phyloP scores from a whole-genome alignment of 306 rosid genomes.

The Carpinus viminea region DNA sequence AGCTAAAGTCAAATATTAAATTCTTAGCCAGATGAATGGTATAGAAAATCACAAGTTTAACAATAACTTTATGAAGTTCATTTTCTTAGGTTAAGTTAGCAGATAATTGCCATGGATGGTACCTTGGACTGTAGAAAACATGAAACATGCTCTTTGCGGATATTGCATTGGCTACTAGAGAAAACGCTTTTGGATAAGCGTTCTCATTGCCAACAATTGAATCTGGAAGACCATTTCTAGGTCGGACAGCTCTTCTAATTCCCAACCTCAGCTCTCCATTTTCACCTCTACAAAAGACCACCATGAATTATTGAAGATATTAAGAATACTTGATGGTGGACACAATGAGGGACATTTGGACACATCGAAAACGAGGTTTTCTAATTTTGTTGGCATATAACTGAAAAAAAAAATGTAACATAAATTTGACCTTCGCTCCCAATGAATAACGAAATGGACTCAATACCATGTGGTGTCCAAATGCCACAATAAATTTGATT shows the following conservation, averaged over 20 bases:
- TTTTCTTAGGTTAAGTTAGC: conserved; percentile 13
- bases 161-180: conserved; percentile 80
- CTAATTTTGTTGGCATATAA: background rate
- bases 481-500: background rate
- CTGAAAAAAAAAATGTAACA: background rate
- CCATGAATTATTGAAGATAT: conserved; percentile 20
- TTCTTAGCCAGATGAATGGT: background rate
- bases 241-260: conserved; percentile 86
- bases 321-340: background rate
- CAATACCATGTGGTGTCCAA: conserved; percentile 5
- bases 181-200: conserved; percentile 59
- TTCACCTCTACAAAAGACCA: conserved; percentile 71
- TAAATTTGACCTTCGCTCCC: background rate
- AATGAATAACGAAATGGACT: conserved; percentile 5
- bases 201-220: conserved; percentile 70
- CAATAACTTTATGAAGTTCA: background rate
- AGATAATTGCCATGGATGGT: conserved; percentile 19
- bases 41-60: background rate
- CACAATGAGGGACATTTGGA: background rate
- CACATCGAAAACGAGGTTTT: background rate
- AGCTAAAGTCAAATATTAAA: background rate
- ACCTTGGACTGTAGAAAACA: conserved; percentile 98
- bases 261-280: conserved; percentile 94
- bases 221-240: conserved; percentile 85
- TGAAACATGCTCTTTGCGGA: conserved; percentile 80